phyloP scores from a whole-genome alignment of 768 basidiomycete species.

The Russula sp. region DNA sequence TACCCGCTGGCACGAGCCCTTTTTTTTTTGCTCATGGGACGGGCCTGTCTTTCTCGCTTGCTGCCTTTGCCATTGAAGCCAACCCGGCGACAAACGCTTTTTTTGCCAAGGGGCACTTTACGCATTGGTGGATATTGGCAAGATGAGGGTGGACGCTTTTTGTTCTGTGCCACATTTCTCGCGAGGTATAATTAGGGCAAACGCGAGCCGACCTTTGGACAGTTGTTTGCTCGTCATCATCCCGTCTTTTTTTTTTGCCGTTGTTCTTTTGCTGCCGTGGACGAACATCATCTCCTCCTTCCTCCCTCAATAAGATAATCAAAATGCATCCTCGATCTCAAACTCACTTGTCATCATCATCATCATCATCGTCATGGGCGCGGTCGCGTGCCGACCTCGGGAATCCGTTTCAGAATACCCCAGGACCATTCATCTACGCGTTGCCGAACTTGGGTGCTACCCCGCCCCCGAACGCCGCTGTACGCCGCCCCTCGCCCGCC shows the following conservation, averaged over 20 bases:
- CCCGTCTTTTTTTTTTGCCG: background rate
- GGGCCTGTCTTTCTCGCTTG: background rate
- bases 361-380: background rate
- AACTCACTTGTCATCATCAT: background rate
- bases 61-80: background rate
- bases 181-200: background rate
- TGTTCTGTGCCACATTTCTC: background rate
- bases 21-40: too few relatives aligned
- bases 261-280: too few relatives aligned
- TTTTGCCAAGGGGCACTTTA: background rate
- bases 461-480: too few relatives aligned
- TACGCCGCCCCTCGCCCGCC: too few relatives aligned
- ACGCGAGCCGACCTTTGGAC: background rate
- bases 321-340: background rate
- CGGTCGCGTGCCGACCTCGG: background rate
- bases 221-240: background rate
- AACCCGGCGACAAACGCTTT: background rate
- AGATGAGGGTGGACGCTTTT: background rate
- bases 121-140: too few relatives aligned
- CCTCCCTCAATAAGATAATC: background rate
- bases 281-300: too few relatives aligned
- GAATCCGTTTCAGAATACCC: constrained; percentile 18
- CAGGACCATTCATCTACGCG: constrained; percentile 11
- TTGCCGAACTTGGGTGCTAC: constrained; percentile 2
- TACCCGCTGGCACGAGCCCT: too few relatives aligned